phyloP scores from a whole-genome alignment of 768 basidiomycete genomes.

The Rhizopogon salebrosus region DNA sequence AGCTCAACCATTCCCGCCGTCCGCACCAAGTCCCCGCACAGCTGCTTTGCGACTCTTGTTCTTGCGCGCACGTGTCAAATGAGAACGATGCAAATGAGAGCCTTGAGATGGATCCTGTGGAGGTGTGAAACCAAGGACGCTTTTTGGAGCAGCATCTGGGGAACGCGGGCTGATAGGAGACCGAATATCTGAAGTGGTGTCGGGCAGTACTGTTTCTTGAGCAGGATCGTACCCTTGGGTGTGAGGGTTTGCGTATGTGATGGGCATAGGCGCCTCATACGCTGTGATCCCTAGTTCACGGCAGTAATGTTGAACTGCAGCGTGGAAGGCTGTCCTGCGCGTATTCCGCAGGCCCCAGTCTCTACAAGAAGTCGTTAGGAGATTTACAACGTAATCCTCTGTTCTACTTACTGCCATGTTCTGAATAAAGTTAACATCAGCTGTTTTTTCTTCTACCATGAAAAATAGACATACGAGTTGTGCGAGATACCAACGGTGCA shows the following conservation, averaged over 20 bases:
- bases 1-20: slow-evolving; percentile 4
- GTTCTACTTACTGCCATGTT: slow-evolving; percentile 29
- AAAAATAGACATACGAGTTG: slow-evolving; percentile 34
- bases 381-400: background rate
- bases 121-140: slow-evolving; percentile 26
- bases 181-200: slow-evolving; percentile 40
- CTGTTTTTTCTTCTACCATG: background rate
- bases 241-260: slow-evolving; percentile 39
- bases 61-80: slow-evolving; percentile 23
- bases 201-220: background rate
- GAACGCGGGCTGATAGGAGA: slow-evolving; percentile 32
- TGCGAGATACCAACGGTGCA: slow-evolving; percentile 62
- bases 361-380: slow-evolving; percentile 13
- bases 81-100: slow-evolving; percentile 2
- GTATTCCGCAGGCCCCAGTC: slow-evolving; percentile 60
- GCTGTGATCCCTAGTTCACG: slow-evolving; percentile 63
- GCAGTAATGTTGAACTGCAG: slow-evolving; percentile 70
- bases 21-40: slow-evolving; percentile 25
- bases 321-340: slow-evolving; percentile 75
- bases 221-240: slow-evolving; percentile 6
- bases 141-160: slow-evolving; percentile 9
- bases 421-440: slow-evolving; percentile 13
- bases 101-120: slow-evolving; percentile 15
- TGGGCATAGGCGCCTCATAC: slow-evolving; percentile 54
- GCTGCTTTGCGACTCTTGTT: slow-evolving; percentile 30